Conservation (phyloP, 495 filamentous ascomycete species). For the Penicillium robsamsonii region DNA sequence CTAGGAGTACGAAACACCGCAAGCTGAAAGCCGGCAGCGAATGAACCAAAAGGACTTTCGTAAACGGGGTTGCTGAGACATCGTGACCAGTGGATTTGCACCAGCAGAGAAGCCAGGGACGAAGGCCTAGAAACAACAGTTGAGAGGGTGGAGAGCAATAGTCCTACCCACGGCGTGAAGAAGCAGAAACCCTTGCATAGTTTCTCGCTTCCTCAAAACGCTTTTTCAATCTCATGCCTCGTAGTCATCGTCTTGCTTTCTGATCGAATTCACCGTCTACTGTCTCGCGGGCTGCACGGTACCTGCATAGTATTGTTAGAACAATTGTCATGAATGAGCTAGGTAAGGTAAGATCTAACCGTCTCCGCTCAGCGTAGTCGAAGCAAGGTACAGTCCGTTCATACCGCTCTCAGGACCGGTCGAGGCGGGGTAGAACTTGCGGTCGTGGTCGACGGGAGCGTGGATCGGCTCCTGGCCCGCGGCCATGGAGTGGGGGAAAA, state of each 20-base stretch:
- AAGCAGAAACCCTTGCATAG: not conserved
- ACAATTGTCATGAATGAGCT: not conserved
- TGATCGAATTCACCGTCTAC: constrained; percentile 27
- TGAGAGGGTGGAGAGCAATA: constrained; percentile 14
- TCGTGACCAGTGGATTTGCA: constrained; percentile 6
- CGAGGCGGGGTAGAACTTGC: constrained; percentile 47
- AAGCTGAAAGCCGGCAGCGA: constrained; percentile 13
- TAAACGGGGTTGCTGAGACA: constrained; percentile 3
- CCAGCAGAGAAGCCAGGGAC: constrained; percentile 9
- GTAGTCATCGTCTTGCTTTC: constrained; percentile 15
- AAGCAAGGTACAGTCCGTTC: constrained; percentile 49
- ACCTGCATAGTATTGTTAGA: constrained; percentile 25
- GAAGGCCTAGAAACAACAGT: constrained; percentile 1
- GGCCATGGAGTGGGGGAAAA: constrained; percentile 55
- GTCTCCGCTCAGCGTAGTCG: constrained; percentile 47
- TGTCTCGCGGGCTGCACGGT: constrained; percentile 48
- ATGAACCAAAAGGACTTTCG: constrained; percentile 9
- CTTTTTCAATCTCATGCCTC: constrained; percentile 15
- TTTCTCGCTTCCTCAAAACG: constrained; percentile 5
- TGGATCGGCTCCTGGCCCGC: constrained; percentile 46
- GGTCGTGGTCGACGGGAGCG: constrained; percentile 45
- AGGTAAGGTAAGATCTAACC: constrained; percentile 32
- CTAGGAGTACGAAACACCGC: constrained; percentile 22
- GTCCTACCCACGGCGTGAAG: constrained; percentile 14
- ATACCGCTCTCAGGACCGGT: constrained; percentile 45